Conservation (phyloP, 768 basidiomycete genomes). For the Lanmaoa pseudosensibilis region DNA sequence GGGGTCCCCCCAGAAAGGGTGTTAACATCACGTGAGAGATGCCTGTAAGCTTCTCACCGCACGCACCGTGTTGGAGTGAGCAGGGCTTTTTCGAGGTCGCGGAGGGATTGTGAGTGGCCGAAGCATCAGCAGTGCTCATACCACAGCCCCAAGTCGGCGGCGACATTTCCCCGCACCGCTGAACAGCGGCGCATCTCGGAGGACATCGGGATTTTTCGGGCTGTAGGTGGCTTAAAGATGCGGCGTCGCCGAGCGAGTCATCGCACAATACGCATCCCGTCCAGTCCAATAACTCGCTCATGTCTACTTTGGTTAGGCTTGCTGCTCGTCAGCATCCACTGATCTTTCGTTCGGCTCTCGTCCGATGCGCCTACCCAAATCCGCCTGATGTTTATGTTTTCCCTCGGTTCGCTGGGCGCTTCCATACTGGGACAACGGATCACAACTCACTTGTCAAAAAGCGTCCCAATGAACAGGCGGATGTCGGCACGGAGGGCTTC, state of each 20-base stretch:
- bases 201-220: slow-evolving; percentile 29
- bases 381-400: slow-evolving; percentile 5
- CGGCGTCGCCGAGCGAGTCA: neutral
- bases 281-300: neutral
- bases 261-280: neutral
- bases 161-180: neutral
- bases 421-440: slow-evolving; percentile 28
- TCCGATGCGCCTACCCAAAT: neutral
- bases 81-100: neutral
- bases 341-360: slow-evolving; percentile 12
- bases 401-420: slow-evolving; percentile 8
- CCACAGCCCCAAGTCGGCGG: neutral
- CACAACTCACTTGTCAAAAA: slow-evolving; percentile 26
- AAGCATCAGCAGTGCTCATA: neutral
- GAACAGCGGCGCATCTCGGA: slow-evolving; percentile 23
- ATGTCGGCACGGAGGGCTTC: slow-evolving; percentile 36
- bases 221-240: slow-evolving; percentile 21
- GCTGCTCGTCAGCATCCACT: slow-evolving; percentile 9
- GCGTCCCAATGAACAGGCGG: slow-evolving; percentile 20
- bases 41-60: neutral
- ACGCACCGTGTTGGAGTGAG: no score
- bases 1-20: slow-evolving; percentile 5
- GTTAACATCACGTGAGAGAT: neutral
- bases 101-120: neutral
- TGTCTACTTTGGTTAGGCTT: slow-evolving; percentile 18